These are phyloP conservation scores for Tuber calosporum DNA, from an alignment of 495 filamentous ascomycete genomes.

Conservation along the genomic window DNA sequence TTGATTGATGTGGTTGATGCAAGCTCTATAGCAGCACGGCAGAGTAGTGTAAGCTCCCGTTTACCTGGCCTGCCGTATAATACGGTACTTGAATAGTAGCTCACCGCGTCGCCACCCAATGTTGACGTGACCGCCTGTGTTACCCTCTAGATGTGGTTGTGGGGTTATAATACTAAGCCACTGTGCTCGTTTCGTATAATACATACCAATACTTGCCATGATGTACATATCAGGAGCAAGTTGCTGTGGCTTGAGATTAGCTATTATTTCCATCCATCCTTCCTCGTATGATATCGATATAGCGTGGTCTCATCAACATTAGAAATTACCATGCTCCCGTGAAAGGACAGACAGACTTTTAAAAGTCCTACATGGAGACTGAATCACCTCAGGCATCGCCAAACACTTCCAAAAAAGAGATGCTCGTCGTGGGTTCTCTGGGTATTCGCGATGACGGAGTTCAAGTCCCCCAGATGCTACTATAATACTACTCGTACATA, in stretches of 20 bases:
- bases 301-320: background rate
- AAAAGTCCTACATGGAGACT: background rate
- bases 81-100: background rate
- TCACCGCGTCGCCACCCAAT: background rate
- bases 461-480: no score
- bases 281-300: background rate
- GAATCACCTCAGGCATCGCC: background rate
- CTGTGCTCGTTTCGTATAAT: background rate
- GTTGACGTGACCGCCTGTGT: background rate
- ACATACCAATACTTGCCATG: background rate
- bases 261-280: background rate
- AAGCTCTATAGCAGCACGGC: background rate
- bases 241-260: background rate
- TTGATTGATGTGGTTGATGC: background rate
- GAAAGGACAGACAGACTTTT: background rate
- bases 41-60: background rate
- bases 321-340: background rate
- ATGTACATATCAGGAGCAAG: no score
- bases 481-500: no score
- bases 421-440: background rate
- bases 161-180: no score
- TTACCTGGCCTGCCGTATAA: background rate
- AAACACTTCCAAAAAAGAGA: background rate
- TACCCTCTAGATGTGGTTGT: background rate
- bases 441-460: background rate